Percentiles rank a stretch among this genome's conserved stretches.
These are phyloP conservation scores for Chalciporus sphaerocephalus DNA, from an alignment of 768 basidiomycete genomes.

Conservation along the genomic window DNA sequence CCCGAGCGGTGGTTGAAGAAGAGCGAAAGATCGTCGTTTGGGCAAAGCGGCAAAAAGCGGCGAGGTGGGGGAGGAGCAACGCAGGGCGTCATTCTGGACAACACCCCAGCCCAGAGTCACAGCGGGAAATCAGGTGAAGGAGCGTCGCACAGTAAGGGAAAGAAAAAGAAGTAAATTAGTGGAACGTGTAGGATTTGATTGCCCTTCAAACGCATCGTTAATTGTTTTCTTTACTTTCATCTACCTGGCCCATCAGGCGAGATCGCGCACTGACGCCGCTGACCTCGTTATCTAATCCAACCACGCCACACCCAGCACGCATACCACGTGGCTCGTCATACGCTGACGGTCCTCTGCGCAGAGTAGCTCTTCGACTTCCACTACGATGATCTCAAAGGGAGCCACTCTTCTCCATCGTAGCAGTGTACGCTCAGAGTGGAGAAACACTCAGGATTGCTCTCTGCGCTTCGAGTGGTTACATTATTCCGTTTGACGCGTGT, in stretches of 20 bases:
- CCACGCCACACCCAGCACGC: background rate
- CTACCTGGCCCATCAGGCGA: slow-evolving; percentile 16
- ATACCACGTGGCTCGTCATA: slow-evolving; percentile 14
- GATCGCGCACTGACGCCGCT: slow-evolving; percentile 20
- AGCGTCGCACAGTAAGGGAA: slow-evolving; percentile 45
- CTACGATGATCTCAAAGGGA: background rate
- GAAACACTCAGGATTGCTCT: slow-evolving; percentile 3
- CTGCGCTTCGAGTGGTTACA: slow-evolving; percentile 13
- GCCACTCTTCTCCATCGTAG: slow-evolving; percentile 1
- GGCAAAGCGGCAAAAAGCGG: slow-evolving; percentile 47
- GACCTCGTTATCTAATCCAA: slow-evolving; percentile 30
- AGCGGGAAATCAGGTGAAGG: slow-evolving; percentile 37
- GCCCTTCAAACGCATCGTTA: slow-evolving; percentile 16
- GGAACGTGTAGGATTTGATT: slow-evolving; percentile 20
- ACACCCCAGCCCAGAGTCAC: slow-evolving; percentile 18
- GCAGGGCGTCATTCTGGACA: slow-evolving; percentile 50
- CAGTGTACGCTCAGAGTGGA: background rate
- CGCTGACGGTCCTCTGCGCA: background rate
- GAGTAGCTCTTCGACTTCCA: background rate
- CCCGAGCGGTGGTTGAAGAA: slow-evolving; percentile 89
- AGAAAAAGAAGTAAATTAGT: slow-evolving; percentile 61
- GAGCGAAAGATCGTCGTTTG: slow-evolving; percentile 63
- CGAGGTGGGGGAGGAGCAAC: slow-evolving; percentile 61
- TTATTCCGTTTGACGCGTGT: slow-evolving; percentile 24
- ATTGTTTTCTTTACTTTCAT: slow-evolving; percentile 12